Base-by-base conservation (phyloP, 768 basidiomycete genomes). In the Russula vinacea region DNA sequence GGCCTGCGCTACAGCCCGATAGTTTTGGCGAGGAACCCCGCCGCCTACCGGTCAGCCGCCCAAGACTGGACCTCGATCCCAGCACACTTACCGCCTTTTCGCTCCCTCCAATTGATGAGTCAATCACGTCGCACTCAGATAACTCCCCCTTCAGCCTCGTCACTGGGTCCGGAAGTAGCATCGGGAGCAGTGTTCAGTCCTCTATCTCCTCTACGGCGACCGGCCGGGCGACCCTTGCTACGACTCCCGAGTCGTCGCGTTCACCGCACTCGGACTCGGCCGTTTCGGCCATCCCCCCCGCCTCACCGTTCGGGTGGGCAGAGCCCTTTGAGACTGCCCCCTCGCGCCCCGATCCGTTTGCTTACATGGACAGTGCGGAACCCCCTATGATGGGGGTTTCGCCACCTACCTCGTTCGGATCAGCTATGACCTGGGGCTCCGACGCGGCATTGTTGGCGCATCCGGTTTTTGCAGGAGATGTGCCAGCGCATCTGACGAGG, bases 401-500 rank as follows among this genome's bases (percentile, higher is more conserved):
- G 2, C 60, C 22, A 10, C 42, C 54, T 17, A 47, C 51, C 22
- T 62, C 57, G 50, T 51, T 56, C 13, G 33, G 22, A n/a, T 58
- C 58, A 62, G 42, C 44, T 32, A 45, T 39, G 39, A 47, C 40
- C 1, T 58, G 60, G 58, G 65, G 56, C 24, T 19, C 56, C 13
- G 57, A 57, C 37, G 57, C 61, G 39, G 37, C 68, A 24, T 62
- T 60, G 10, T 50, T 56, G 22, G 24, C 62, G 1, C 67, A 69
- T 37, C 73, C 78, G 32, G 76, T 73, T 56, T 68, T 79, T 70
- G 64, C 75, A 54, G 59, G 71, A 62, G 26, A 61, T n/a, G n/a
- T 60, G 14, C 56, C 53, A 14, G 35, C 76, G 65, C 72, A 77
- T 49, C 76, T 77, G 44, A 73, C 82, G 64, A 80, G 82, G 45